A percentile compares a stretch with the other conserved stretches of the same genome.
These are phyloP conservation scores for Meredithiella fracta DNA, from an alignment of 2,329 filamentous ascomycete genomes.

Conservation along the genomic window DNA sequence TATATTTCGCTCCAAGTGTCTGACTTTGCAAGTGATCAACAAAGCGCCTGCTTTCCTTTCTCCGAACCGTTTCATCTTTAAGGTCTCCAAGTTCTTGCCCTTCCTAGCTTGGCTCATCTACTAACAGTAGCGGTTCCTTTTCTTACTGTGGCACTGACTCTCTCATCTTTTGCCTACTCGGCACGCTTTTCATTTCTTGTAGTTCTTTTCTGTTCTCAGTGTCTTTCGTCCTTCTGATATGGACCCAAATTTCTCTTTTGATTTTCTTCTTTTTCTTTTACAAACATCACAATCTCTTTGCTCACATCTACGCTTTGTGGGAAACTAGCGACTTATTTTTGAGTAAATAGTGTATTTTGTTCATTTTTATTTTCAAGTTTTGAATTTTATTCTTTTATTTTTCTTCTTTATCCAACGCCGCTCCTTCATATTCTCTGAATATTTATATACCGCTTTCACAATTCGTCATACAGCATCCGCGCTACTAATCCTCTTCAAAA, in stretches of 20 bases:
- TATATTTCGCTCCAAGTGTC: not conserved
- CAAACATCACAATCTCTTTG: not conserved
- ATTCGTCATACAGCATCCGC: not conserved
- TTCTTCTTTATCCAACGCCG: not conserved
- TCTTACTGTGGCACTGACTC: not conserved
- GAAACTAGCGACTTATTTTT: not conserved
- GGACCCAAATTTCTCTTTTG: not conserved
- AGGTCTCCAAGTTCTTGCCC: not conserved
- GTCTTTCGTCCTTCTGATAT: not conserved
- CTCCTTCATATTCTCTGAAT: not conserved
- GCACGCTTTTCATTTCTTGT: not conserved
- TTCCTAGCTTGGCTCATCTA: not conserved
- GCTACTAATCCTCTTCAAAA: not conserved
- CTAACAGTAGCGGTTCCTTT: not conserved
- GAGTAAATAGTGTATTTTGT: not conserved
- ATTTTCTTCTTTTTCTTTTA: slow-evolving; percentile 1
- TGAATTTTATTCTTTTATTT: too few relatives aligned
- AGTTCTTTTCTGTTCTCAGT: not conserved
- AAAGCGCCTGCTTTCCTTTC: slow-evolving; percentile 3
- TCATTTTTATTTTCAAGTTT: not conserved
- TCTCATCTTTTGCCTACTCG: not conserved
- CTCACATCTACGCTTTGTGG: not conserved
- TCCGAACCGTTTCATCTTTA: slow-evolving; percentile 2
- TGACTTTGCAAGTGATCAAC: slow-evolving; percentile 1
- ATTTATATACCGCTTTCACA: not conserved